Evolutionary conservation across 2,329 filamentous ascomycete genomes (phyloP), one percentile per base, ranked within the genome.

Genomic region (Calcarisporium arbuscula): DNA sequence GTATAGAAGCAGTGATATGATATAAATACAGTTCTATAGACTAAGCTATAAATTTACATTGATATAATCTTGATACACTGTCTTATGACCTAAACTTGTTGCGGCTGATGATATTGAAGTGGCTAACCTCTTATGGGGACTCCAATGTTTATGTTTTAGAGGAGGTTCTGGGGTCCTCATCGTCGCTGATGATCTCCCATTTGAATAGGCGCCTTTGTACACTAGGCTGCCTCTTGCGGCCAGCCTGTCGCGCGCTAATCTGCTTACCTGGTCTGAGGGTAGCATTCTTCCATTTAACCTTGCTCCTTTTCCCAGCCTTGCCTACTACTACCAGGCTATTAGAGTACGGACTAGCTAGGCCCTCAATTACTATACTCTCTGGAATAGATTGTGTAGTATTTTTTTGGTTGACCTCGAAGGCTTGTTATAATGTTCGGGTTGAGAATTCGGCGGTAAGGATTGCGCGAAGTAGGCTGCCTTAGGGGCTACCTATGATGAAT

Each of bases 361-460:
- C 26, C 7, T 28, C n/a, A 28, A 28, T 15, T 28, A 15, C 26
- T 15, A 30, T 35, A n/a, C 28, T 34, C 30, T 33, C 35, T 11
- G 30, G 30, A 12, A 38, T 20, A 32, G 30, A 12, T 26, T 38
- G 17, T 22, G 35, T 19, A 14, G 35, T 19, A 23, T 34, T 34
- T 18, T n/a, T 34, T 33, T 10, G 35, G 35, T 14, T 14, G 31
- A 8, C 31, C 31, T 26, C 31, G 31, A 34, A 26, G 22, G 14
- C 21, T 34, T 9, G 35, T 28, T 17, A 27, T 31, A 27, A 38
- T 38, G 23, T 34, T 38, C 18, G 35, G 35, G 19, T 38, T 31
- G 23, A 38, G 25, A 25, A 38, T 38, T 33, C 30, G 35, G 11
- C 30, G 30, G 30, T 37, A 33, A 8, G 23, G 23, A 20, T 38